These are phyloP conservation scores for Cladophialophora immunda DNA, from an alignment of 2,329 filamentous ascomycete genomes.

Conservation along the genomic window DNA sequence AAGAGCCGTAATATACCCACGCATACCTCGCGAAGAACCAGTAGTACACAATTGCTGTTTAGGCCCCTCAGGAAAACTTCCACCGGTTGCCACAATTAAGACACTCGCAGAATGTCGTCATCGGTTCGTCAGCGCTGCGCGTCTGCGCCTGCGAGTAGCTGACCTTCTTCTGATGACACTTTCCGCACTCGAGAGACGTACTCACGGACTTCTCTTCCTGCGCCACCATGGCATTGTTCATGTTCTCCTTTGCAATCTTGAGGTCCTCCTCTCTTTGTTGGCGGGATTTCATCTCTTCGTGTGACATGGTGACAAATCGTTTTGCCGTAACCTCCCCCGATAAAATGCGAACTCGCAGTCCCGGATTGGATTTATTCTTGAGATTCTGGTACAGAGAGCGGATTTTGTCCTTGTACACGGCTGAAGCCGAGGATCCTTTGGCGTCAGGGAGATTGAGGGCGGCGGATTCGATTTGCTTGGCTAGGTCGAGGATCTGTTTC, in stretches of 20 bases:
- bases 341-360: slow-evolving; percentile 79
- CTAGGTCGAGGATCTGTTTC: slow-evolving; percentile 71
- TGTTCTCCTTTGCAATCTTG: slow-evolving; percentile 86
- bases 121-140: slow-evolving; percentile 89
- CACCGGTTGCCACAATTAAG: slow-evolving; percentile 59
- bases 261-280: slow-evolving; percentile 79
- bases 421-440: slow-evolving; percentile 73
- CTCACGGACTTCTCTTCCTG: slow-evolving; percentile 91
- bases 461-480: slow-evolving; percentile 78
- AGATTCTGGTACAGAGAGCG: slow-evolving; percentile 93
- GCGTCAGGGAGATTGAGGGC: slow-evolving; percentile 65
- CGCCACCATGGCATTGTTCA: slow-evolving; percentile 95
- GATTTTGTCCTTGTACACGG: slow-evolving; percentile 85
- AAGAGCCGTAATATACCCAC: neutral
- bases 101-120: slow-evolving; percentile 60
- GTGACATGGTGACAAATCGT: slow-evolving; percentile 83
- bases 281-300: slow-evolving; percentile 89
- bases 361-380: slow-evolving; percentile 87
- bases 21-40: neutral
- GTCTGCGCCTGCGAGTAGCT: slow-evolving; percentile 97
- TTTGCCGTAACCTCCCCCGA: slow-evolving; percentile 74
- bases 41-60: neutral
- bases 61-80: slow-evolving; percentile 42
- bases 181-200: slow-evolving; percentile 85
- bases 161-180: slow-evolving; percentile 92